These are phyloP conservation scores for Teunomyces gatunensis DNA, from an alignment of 805 yeast species.

Conservation along the genomic window DNA sequence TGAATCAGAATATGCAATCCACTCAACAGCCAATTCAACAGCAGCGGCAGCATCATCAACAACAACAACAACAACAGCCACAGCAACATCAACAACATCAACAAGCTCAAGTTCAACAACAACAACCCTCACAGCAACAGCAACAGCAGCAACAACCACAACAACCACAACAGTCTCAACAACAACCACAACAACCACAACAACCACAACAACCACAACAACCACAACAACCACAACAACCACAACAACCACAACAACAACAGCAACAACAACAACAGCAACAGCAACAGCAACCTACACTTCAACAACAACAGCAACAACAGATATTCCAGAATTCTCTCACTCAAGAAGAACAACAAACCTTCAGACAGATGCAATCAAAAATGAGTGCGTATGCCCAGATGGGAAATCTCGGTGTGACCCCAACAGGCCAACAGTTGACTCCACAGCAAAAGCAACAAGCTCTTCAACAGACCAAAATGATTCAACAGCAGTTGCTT, in stretches of 20 bases:
- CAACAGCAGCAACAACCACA: slow-evolving; percentile 9
- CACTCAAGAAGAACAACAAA: slow-evolving; percentile 41
- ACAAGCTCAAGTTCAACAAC: slow-evolving; percentile 13
- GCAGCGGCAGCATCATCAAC: slow-evolving; percentile 16
- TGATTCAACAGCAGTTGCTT: slow-evolving; percentile 24
- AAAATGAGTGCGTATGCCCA: slow-evolving; percentile 39
- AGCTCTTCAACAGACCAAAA: slow-evolving; percentile 42
- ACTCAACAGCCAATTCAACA: slow-evolving; percentile 18
- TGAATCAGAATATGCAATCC: neutral
- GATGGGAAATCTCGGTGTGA: slow-evolving; percentile 43
- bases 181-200: slow-evolving; percentile 5
- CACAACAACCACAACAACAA: slow-evolving; percentile 17
- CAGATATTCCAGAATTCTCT: slow-evolving; percentile 43
- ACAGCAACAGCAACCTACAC: slow-evolving; percentile 3
- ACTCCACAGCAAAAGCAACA: slow-evolving; percentile 45
- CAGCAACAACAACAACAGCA: slow-evolving; percentile 12
- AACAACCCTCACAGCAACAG: slow-evolving; percentile 19
- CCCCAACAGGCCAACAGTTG: slow-evolving; percentile 41
- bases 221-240: slow-evolving; percentile 20
- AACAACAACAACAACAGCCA: slow-evolving; percentile 12
- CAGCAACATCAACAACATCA: slow-evolving; percentile 13
- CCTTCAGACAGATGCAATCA: slow-evolving; percentile 38
- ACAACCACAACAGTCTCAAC: neutral
- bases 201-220: slow-evolving; percentile 11
- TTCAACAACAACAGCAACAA: slow-evolving; percentile 42